Evolutionary conservation across 257 asterid genomes (phyloP), one percentile per base, ranked within the genome.

Genomic region (Verbascum thapsus): DNA sequence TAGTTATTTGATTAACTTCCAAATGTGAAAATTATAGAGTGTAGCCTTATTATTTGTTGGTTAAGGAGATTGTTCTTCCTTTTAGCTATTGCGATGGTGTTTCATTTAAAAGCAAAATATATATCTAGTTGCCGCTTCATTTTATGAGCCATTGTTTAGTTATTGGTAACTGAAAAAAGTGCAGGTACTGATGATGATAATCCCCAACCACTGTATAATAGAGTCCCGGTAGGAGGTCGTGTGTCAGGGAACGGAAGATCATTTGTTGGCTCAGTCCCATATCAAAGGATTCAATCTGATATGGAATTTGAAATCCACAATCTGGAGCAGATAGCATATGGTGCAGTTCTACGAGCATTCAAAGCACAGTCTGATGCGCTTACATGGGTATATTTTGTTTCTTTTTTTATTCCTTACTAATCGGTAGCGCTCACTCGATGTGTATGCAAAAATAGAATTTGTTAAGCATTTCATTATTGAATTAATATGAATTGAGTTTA

Each of bases 331-430:
- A 88, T 87, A 74, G 99, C 99, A 18, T 94, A 94, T 58, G 90
- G 86, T 74, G 97, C 99, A 65, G 80, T 94, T 52, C 81, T 94
- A 44, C 87, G 95, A 70, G 99, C 99, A 72, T 90, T 94, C 67
- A 90, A 94, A 77, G 99, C 99, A 8, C 99, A 94, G 71, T 94
- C 99, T 35, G 95, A 94, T 72, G 99, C 99, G 47, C 95, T 94
- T 60, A 75, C 96, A 75, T 94, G 99, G 99, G 99, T 94, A 90
- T 44, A 18, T 56, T 23, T 9, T 34, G 43, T 22, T 70, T 12
- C 69, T n/a, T 22, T 74, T 32, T 30, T 42, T 22, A 4, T 67
- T 49, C 71, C 23, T 56, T 59, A 20, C 32, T 26, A 26, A 5
- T 26, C 32, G 3, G 5, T 26, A 26, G 32, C 32, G 32, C 5